These are phyloP conservation scores for Phaeodactylum tricornutum DNA, from an alignment of 108 stramenopile species.

Conservation along the genomic window DNA sequence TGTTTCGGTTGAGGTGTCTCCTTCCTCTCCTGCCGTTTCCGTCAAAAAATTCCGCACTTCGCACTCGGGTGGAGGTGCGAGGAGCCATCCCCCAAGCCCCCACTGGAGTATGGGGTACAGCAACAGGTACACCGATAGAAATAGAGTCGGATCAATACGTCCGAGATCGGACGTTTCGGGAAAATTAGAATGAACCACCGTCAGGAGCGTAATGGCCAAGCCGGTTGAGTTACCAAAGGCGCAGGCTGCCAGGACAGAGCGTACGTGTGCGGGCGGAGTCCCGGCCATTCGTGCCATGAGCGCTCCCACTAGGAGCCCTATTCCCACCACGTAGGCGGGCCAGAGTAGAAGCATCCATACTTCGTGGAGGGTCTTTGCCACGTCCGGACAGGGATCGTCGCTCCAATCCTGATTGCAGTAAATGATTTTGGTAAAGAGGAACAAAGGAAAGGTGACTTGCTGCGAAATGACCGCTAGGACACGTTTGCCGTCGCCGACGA, in stretches of 20 bases:
- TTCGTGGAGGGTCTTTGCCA: conserved; percentile 40
- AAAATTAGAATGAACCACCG: conserved; percentile 74
- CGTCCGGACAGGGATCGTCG: conserved; percentile 50
- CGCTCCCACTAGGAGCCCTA: conserved; percentile 55
- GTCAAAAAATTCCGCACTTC: too few species aligned
- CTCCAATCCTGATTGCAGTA: conserved; percentile 66
- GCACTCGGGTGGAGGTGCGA: too few species aligned
- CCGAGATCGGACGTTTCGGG: conserved; percentile 47
- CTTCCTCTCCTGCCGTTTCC: not conserved
- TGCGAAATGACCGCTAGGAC: conserved; percentile 68
- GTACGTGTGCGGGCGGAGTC: conserved; percentile 37
- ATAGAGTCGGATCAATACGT: conserved; percentile 68
- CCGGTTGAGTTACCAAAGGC: conserved; percentile 80
- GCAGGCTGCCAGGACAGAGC: conserved; percentile 47
- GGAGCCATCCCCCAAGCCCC: conserved; percentile 73
- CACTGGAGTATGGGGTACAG: conserved; percentile 80
- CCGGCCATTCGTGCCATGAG: conserved; percentile 30
- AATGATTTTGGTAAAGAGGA: conserved; percentile 82
- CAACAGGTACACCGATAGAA: conserved; percentile 66
- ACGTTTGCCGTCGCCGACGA: conserved; percentile 49
- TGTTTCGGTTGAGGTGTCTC: not conserved
- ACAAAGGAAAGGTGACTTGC: conserved; percentile 80
- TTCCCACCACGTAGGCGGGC: conserved; percentile 54
- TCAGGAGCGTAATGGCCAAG: conserved; percentile 70
- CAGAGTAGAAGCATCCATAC: conserved; percentile 66